phyloP scores from a whole-genome alignment of 768 basidiomycete species.

The Hypholoma fasciculare region DNA sequence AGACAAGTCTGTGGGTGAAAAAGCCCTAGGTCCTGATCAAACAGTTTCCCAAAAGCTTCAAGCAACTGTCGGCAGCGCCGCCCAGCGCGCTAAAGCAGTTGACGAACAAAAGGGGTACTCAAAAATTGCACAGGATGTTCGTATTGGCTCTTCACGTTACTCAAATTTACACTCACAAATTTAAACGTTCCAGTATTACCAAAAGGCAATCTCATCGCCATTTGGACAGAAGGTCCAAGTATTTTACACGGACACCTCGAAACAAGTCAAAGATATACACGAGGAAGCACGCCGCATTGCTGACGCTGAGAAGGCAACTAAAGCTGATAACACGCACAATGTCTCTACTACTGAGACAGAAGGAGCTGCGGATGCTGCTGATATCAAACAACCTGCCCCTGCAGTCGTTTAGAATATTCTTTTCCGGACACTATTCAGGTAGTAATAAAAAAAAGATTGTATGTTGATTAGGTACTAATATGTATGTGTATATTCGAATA shows the following conservation, averaged over 20 bases:
- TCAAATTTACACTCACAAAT: neutral
- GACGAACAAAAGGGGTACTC: conserved; percentile 82
- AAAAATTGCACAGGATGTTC: conserved; percentile 68
- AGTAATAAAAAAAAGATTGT: too few relatives aligned
- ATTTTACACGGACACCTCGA: conserved; percentile 89
- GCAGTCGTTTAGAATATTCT: neutral
- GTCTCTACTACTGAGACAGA: conserved; percentile 3
- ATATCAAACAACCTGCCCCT: neutral
- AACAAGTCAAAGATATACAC: conserved; percentile 90
- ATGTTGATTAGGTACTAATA: too few relatives aligned
- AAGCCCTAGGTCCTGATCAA: conserved; percentile 76
- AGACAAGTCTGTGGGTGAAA: conserved; percentile 69
- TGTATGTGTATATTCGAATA: too few relatives aligned
- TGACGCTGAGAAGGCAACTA: conserved; percentile 48
- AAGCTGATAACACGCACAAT: conserved; percentile 15
- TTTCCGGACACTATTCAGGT: neutral
- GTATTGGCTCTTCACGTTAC: conserved; percentile 9
- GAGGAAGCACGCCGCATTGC: conserved; percentile 89
- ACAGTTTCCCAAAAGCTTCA: conserved; percentile 78
- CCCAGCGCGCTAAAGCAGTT: conserved; percentile 67
- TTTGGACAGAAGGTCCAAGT: conserved; percentile 71
- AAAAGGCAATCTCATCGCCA: conserved; percentile 71
- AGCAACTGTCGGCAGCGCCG: conserved; percentile 60
- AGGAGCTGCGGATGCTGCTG: conserved; percentile 3
- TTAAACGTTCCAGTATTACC: conserved; percentile 61